phyloP scores from a whole-genome alignment of 2,329 filamentous ascomycete genomes.

The Fusarium longipes region DNA sequence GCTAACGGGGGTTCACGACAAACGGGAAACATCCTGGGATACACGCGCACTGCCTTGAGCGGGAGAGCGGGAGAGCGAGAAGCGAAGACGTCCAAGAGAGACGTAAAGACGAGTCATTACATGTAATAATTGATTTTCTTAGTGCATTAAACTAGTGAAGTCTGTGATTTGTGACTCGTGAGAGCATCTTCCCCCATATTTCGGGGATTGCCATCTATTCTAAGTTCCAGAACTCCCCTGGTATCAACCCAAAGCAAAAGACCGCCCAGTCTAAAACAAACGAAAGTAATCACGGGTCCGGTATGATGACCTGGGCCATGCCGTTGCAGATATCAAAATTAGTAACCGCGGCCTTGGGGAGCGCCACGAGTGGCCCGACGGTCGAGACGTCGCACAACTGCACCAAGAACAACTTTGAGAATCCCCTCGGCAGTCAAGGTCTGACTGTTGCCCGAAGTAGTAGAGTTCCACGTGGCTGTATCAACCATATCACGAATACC shows the following conservation, averaged over 20 bases:
- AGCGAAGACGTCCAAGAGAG: slow-evolving; percentile 16
- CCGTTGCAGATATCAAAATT: neutral
- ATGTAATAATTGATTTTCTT: slow-evolving; percentile 23
- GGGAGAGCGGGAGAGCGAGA: neutral
- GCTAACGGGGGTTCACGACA: slow-evolving; percentile 12
- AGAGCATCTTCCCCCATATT: no score
- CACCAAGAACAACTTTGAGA: slow-evolving; percentile 84
- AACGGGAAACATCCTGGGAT: slow-evolving; percentile 29
- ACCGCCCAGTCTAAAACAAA: slow-evolving; percentile 10
- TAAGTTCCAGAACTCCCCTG: slow-evolving; percentile 18
- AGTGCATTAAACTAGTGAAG: neutral
- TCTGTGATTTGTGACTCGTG: slow-evolving; percentile 10
- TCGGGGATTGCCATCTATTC: neutral
- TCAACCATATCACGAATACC: slow-evolving; percentile 89
- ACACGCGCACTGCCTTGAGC: neutral
- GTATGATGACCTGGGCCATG: neutral
- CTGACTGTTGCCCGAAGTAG: slow-evolving; percentile 52
- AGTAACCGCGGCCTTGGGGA: slow-evolving; percentile 19
- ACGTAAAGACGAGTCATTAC: slow-evolving; percentile 20
- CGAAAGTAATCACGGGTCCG: neutral
- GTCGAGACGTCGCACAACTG: slow-evolving; percentile 68
- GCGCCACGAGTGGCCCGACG: slow-evolving; percentile 39
- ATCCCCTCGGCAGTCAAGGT: slow-evolving; percentile 75
- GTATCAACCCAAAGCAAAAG: slow-evolving; percentile 23
- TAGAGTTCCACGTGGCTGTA: slow-evolving; percentile 78